phyloP scores from a whole-genome alignment of 805 yeast species.

The Deakozyma indianensis region DNA sequence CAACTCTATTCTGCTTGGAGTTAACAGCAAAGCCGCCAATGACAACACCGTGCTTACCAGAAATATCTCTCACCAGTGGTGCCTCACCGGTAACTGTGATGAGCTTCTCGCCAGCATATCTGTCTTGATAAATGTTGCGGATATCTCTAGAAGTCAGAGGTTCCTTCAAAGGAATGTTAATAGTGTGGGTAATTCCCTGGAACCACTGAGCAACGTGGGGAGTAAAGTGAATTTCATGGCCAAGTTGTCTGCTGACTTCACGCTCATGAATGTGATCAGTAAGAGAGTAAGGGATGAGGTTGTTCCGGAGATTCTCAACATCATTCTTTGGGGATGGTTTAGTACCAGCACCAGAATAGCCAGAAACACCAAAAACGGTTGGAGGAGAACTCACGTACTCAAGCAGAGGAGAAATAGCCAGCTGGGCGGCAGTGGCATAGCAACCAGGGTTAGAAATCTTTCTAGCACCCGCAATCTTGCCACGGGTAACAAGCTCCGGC shows the following conservation, averaged over 20 bases:
- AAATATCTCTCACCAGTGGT: constrained; percentile 80
- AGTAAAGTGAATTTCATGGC: constrained; percentile 67
- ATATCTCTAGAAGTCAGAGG: constrained; percentile 66
- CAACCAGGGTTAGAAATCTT: constrained; percentile 96
- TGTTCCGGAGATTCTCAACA: constrained; percentile 54
- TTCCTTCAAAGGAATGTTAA: constrained; percentile 64
- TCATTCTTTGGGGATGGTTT: constrained; percentile 97
- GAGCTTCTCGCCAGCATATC: constrained; percentile 76
- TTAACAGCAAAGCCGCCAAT: constrained; percentile 95
- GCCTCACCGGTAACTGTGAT: constrained; percentile 82
- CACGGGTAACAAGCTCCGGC: constrained; percentile 76
- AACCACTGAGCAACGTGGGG: constrained; percentile 99
- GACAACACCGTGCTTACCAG: constrained; percentile 89
- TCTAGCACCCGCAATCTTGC: constrained; percentile 49
- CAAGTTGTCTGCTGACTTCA: constrained; percentile 75
- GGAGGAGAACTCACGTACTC: constrained; percentile 46
- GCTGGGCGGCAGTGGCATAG: constrained; percentile 97
- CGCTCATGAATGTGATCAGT: constrained; percentile 96
- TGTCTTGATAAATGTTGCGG: constrained; percentile 72
- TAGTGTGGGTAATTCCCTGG: constrained; percentile 92
- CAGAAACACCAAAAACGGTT: constrained; percentile 86
- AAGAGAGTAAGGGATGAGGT: constrained; percentile 85
- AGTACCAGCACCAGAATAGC: constrained; percentile 98
- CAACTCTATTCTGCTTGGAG: constrained; percentile 77
- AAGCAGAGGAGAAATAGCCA: constrained; percentile 78